A percentile compares a stretch with the other conserved stretches of the same genome.
Evolutionary conservation across 371 early-diverging fungal species (phyloP).

Genomic region (Nematocida sp.): DNA sequence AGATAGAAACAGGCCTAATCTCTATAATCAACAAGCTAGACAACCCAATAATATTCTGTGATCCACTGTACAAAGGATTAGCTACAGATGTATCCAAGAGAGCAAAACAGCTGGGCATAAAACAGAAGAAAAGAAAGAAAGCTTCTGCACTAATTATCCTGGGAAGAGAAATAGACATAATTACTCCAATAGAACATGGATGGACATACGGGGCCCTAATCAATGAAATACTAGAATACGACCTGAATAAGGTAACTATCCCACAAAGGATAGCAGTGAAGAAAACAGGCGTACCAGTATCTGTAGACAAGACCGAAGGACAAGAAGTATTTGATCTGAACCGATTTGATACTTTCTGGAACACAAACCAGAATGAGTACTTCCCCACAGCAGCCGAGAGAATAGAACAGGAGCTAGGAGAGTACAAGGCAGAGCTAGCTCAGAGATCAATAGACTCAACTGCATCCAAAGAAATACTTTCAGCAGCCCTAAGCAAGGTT

Average conservation of each 20-base stretch:
- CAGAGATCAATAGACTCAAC: conserved; percentile 52
- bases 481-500: conserved; percentile 78
- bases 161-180: conserved; percentile 85
- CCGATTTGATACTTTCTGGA: conserved; percentile 79
- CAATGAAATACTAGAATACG: conserved; percentile 83
- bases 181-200: conserved; percentile 82
- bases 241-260: conserved; percentile 73
- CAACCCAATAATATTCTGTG: not conserved
- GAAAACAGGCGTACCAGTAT: not conserved
- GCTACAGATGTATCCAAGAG: not conserved
- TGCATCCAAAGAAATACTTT: conserved; percentile 61
- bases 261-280: conserved; percentile 44
- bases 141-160: conserved; percentile 74
- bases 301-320: conserved; percentile 52
- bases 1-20: not conserved
- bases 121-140: conserved; percentile 23
- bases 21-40: not conserved
- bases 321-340: conserved; percentile 78
- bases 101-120: conserved; percentile 1
- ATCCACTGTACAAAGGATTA: not conserved
- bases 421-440: conserved; percentile 64
- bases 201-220: conserved; percentile 93
- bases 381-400: conserved; percentile 88
- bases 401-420: conserved; percentile 60
- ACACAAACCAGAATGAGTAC: conserved; percentile 77